These are phyloP conservation scores for Penicillium simplicissimum DNA, from an alignment of 495 filamentous ascomycete species.

Conservation along the genomic window DNA sequence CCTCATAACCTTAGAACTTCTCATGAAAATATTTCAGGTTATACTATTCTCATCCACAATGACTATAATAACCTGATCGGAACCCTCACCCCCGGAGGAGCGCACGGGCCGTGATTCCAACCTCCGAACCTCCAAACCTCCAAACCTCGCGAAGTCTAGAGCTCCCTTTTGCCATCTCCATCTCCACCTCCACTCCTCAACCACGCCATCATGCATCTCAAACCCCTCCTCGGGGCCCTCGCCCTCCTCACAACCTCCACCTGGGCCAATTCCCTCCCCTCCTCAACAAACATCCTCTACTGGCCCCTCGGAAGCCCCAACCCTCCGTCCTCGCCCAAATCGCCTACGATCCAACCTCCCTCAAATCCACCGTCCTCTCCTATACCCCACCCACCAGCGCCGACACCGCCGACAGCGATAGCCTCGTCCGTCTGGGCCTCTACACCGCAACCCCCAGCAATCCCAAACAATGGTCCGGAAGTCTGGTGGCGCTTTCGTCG, in stretches of 20 bases:
- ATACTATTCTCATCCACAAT: no score
- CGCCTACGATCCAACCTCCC: conserved; percentile 38
- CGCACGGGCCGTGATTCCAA: not conserved
- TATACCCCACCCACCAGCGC: conserved; percentile 34
- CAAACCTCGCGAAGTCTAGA: not conserved
- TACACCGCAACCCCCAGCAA: conserved; percentile 30
- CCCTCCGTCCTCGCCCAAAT: conserved; percentile 45
- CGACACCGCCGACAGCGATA: conserved; percentile 5
- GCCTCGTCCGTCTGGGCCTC: conserved; percentile 41
- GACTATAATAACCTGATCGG: not conserved
- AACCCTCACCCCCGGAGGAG: not conserved
- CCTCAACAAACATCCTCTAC: conserved; percentile 40
- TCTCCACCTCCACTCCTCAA: not conserved
- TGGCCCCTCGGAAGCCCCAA: conserved; percentile 38
- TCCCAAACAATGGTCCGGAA: conserved; percentile 45
- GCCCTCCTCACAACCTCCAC: conserved; percentile 17
- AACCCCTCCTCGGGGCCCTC: conserved; percentile 20
- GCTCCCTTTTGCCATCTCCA: not conserved
- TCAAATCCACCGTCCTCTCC: conserved; percentile 36
- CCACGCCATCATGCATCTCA: conserved; percentile 30
- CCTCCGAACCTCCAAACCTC: not conserved
- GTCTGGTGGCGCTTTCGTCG: conserved; percentile 35
- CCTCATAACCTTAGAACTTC: no score
- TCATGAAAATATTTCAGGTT: no score
- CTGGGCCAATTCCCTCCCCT: conserved; percentile 21